These are phyloP conservation scores for Plectranthus barbatus DNA, from an alignment of 257 asterid species.

Conservation along the genomic window DNA sequence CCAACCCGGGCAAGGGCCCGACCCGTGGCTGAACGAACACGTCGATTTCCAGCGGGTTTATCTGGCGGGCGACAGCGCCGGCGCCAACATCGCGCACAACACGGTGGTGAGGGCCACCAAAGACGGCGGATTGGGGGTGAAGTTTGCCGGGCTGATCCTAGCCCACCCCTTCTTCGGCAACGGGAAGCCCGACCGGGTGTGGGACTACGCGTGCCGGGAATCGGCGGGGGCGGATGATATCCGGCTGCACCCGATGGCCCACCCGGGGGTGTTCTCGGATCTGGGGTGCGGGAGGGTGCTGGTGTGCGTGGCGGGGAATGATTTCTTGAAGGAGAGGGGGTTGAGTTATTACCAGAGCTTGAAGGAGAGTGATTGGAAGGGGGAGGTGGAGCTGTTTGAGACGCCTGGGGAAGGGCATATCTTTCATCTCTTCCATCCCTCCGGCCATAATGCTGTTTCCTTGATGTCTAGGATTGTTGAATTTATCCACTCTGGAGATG, in stretches of 20 bases:
- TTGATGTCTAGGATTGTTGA: conserved; percentile 28
- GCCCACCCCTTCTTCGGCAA: conserved; percentile 60
- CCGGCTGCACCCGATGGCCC: conserved; percentile 35
- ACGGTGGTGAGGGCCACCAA: conserved; percentile 25
- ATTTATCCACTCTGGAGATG: conserved; percentile 11
- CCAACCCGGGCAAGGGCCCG: conserved; percentile 25
- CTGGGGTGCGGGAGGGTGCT: conserved; percentile 34
- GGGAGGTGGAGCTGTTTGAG: conserved; percentile 34
- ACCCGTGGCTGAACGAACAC: conserved; percentile 46
- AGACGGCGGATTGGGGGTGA: conserved; percentile 7
- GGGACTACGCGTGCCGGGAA: conserved; percentile 38
- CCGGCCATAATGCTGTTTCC: conserved; percentile 3
- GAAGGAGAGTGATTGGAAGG: conserved; percentile 36
- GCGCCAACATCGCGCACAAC: conserved; percentile 64
- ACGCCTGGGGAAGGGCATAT: conserved; percentile 32
- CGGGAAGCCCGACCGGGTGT: conserved; percentile 21
- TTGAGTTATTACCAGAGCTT: conserved; percentile 19
- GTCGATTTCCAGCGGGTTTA: conserved; percentile 42
- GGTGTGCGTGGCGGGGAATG: conserved; percentile 42
- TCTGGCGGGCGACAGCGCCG: conserved; percentile 79
- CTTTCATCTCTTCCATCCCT: conserved; percentile 24
- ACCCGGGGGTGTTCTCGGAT: conserved; percentile 16
- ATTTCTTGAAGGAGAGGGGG: conserved; percentile 30
- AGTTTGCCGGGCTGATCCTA: conserved; percentile 40
- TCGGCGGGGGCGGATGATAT: conserved; percentile 22